Conservation (phyloP, 352 stramenopile species). For the Hyaloperonospora arabidopsidis region DNA sequence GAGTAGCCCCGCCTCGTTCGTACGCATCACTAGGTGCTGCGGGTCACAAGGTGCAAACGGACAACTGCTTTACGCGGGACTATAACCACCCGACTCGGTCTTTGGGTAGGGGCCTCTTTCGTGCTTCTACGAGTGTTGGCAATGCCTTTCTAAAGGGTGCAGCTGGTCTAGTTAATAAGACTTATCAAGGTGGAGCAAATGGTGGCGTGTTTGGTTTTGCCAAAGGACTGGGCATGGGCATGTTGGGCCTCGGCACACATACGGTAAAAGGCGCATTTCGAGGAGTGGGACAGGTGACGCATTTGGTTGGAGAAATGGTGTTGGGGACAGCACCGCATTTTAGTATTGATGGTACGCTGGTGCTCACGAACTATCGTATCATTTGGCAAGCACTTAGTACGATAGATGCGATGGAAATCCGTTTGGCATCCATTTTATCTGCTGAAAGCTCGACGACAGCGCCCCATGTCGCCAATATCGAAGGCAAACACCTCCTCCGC, state of each 20-base stretch:
- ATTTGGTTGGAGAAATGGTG: conserved; percentile 83
- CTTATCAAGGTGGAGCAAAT: conserved; percentile 75
- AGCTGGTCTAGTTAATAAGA: conserved; percentile 76
- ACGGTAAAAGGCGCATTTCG: conserved; percentile 83
- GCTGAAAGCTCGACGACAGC: conserved; percentile 78
- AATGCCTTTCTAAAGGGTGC: conserved; percentile 80
- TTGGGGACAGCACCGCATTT: conserved; percentile 78
- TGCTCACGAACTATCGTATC: conserved; percentile 81
- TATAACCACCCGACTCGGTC: conserved; percentile 75
- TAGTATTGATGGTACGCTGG: conserved; percentile 74
- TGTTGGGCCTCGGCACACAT: conserved; percentile 76
- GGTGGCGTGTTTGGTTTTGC: conserved; percentile 83
- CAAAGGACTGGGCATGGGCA: conserved; percentile 80
- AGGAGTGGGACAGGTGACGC: conserved; percentile 79
- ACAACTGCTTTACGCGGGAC: conserved; percentile 80
- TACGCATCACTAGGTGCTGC: conserved; percentile 71
- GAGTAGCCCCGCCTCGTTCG: conserved; percentile 46
- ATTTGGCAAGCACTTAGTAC: conserved; percentile 80
- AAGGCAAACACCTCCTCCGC: conserved; percentile 75
- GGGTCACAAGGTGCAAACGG: conserved; percentile 79
- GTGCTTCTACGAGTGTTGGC: conserved; percentile 79
- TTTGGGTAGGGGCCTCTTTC: conserved; percentile 67
- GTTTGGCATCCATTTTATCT: conserved; percentile 60
- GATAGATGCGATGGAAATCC: conserved; percentile 77
- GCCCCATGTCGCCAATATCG: conserved; percentile 75